A percentile compares a stretch with the other conserved stretches of the same genome.
Conservation (phyloP, 2,329 filamentous ascomycete genomes). For the Neonectria hederae region DNA sequence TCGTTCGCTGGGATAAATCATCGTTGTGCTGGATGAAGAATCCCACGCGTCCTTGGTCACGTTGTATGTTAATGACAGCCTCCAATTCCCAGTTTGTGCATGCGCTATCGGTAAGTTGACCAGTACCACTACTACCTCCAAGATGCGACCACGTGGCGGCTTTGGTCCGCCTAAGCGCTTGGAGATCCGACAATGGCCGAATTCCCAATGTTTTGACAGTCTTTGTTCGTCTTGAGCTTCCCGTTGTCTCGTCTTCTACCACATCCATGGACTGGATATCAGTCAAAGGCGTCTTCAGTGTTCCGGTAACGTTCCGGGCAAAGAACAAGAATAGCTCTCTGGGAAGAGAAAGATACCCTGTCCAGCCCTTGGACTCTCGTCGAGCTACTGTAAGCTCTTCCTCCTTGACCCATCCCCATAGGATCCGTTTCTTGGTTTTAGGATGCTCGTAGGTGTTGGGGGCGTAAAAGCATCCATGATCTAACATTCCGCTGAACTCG, state of each 20-base stretch:
- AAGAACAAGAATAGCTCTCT: conserved; percentile 54
- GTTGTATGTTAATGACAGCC: conserved; percentile 32
- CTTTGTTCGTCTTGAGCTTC: conserved; percentile 31
- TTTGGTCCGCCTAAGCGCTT: conserved; percentile 31
- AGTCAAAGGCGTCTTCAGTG: conserved; percentile 48
- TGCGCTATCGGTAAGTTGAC: background rate
- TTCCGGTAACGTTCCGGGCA: conserved; percentile 47
- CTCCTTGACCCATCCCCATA: conserved; percentile 62
- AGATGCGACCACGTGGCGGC: conserved; percentile 27
- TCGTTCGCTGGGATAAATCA: conserved; percentile 47
- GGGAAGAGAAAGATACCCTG: conserved; percentile 57
- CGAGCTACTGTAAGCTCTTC: conserved; percentile 56
- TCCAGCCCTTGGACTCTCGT: conserved; percentile 59
- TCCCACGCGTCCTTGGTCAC: conserved; percentile 22
- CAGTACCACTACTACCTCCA: background rate
- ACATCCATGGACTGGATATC: conserved; percentile 54
- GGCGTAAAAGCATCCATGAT: conserved; percentile 60
- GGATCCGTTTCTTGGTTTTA: conserved; percentile 49
- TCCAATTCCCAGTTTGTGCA: conserved; percentile 40
- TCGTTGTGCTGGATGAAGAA: conserved; percentile 39
- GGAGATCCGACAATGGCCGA: conserved; percentile 38
- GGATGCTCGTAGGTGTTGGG: conserved; percentile 60
- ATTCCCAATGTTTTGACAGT: conserved; percentile 56
- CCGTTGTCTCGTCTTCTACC: background rate
- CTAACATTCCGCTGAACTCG: conserved; percentile 55